Evolutionary conservation across 768 basidiomycete genomes (phyloP).

Genomic region (Naganishia randhawae): DNA sequence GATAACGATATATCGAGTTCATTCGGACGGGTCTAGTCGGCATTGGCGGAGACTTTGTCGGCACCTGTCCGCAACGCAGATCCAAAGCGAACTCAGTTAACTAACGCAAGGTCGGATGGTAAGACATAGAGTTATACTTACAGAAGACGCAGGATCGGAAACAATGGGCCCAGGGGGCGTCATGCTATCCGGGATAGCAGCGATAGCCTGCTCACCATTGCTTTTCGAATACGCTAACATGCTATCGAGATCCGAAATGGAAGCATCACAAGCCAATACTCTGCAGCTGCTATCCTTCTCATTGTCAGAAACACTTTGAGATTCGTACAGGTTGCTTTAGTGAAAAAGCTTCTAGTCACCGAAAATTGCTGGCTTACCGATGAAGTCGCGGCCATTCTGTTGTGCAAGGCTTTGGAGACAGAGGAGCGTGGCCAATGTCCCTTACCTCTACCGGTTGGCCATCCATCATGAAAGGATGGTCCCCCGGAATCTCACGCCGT

Average conservation of each 20-base stretch:
- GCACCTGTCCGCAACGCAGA: background rate
- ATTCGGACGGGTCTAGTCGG: slow-evolving; percentile 16
- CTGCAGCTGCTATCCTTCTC: background rate
- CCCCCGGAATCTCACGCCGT: background rate
- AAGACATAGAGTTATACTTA: background rate
- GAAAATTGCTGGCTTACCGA: background rate
- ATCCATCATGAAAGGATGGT: slow-evolving; percentile 15
- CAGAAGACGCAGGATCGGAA: background rate
- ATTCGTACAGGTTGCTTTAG: too few species aligned
- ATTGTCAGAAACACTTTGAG: background rate
- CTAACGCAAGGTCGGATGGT: background rate
- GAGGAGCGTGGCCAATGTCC: slow-evolving; percentile 1
- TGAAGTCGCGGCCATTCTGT: slow-evolving; percentile 15
- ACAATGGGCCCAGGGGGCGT: background rate
- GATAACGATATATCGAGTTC: slow-evolving; percentile 26
- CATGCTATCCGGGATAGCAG: background rate
- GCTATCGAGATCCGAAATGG: background rate
- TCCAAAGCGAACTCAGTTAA: background rate
- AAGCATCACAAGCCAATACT: background rate
- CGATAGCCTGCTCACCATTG: background rate
- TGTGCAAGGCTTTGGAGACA: background rate
- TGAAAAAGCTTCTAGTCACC: too few species aligned
- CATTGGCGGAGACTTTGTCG: background rate
- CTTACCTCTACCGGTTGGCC: slow-evolving; percentile 13
- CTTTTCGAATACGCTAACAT: background rate